Percentiles rank a stretch among this genome's conserved stretches.
These are phyloP conservation scores for Thraustochytrium striatum DNA, from an alignment of 352 stramenopile species.

Conservation along the genomic window DNA sequence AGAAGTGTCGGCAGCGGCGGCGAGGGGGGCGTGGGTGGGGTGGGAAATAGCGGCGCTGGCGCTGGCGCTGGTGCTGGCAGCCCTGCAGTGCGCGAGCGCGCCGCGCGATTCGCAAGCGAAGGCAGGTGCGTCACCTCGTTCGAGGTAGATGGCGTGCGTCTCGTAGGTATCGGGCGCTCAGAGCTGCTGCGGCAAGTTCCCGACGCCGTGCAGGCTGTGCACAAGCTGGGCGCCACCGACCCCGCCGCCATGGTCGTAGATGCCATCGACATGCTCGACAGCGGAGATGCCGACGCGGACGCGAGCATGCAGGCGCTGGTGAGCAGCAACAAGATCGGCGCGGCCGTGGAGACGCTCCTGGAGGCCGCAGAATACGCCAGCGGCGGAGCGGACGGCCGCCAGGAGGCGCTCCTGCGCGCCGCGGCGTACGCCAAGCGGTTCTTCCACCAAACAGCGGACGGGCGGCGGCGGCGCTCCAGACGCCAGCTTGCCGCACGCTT, in stretches of 20 bases:
- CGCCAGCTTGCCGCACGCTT: background rate
- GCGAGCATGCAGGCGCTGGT: constrained; percentile 12
- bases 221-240: constrained; percentile 26
- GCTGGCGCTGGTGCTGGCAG: too few relatives aligned
- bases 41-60: too few relatives aligned
- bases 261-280: constrained; percentile 21
- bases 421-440: constrained; percentile 36
- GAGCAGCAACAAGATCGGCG: background rate
- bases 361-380: constrained; percentile 32
- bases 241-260: constrained; percentile 26
- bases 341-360: constrained; percentile 17
- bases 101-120: background rate
- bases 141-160: constrained; percentile 8
- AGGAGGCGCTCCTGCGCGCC: background rate
- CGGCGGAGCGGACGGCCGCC: background rate
- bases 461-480: too few relatives aligned
- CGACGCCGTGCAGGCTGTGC: background rate
- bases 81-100: background rate
- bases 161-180: background rate
- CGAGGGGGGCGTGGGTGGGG: too few relatives aligned
- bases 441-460: background rate
- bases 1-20: background rate
- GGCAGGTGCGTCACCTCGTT: background rate
- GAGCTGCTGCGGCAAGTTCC: constrained; percentile 20
- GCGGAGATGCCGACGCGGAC: constrained; percentile 25